A percentile compares a stretch with the other conserved stretches of the same genome.
phyloP scores from a whole-genome alignment of 2,329 filamentous ascomycete genomes.

The Aspergillus hortae region DNA sequence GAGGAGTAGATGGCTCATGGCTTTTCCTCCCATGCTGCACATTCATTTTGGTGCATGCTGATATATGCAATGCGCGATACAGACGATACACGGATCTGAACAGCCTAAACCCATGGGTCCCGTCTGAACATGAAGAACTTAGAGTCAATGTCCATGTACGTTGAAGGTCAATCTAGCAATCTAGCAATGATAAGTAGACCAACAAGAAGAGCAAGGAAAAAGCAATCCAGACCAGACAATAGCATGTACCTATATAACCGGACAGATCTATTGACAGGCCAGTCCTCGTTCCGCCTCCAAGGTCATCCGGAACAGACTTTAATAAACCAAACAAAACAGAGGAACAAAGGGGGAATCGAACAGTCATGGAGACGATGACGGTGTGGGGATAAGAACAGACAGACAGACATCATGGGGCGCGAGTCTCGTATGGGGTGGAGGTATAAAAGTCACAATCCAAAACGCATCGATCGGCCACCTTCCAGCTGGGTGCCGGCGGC shows the following conservation, averaged over 20 bases:
- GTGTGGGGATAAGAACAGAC: conserved; percentile 21
- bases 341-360: conserved; percentile 41
- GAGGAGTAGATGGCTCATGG: not conserved
- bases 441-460: conserved; percentile 21
- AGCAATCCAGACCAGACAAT: conserved; percentile 9
- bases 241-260: conserved; percentile 19
- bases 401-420: conserved; percentile 28
- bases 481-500: conserved; percentile 17
- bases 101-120: not conserved
- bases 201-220: no score
- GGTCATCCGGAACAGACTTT: conserved; percentile 27
- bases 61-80: not conserved
- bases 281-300: conserved; percentile 22
- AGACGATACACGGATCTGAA: not conserved
- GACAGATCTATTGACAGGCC: conserved; percentile 30
- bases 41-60: not conserved
- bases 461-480: conserved; percentile 20
- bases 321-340: conserved; percentile 19
- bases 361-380: conserved; percentile 37
- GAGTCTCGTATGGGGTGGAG: conserved; percentile 18
- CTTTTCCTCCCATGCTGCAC: not conserved
- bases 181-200: no score
- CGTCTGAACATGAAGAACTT: not conserved
- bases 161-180: no score
- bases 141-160: not conserved